Base-by-base conservation (phyloP, 2,329 filamentous ascomycete genomes). In the Botrytis byssoidea region DNA sequence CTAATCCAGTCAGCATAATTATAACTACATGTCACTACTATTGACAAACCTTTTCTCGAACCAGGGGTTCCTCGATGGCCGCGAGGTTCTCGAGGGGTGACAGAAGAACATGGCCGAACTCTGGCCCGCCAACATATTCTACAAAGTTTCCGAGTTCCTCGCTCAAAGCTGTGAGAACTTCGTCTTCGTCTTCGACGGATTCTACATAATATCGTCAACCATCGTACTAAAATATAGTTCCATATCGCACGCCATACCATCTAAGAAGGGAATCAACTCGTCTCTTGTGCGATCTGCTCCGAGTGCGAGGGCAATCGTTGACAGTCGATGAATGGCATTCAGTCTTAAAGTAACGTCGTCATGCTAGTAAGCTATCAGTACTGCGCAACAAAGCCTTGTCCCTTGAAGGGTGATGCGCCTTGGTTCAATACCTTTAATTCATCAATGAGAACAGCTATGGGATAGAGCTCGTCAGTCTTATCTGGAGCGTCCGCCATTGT, bases 361-460 rank as follows among this genome's bases (percentile, higher is more conserved):
- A 85, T 99, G 96, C 95, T 99, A 81, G 68, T 76, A 37, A 71
- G 75, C 70, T 67, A 74, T 79, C 73, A 77, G 77, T 74, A 75
- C 35, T 73, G 64, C 48, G 63, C 48, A 72, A 67, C 68, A 74
- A 67, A 60, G 64, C 71, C 57, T 37, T 74, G 48, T 12, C 40
- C 10, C 29, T 59, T 22, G 48, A 29, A 48, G 20, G 20, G 37
- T 18, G 64, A 64, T 71, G 72, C 67, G 71, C 65, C 35, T 35
- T 63, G 20, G 10, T 40, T 68, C 66, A 84, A 81, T 89, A 97
- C 95, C 93, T 98, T 99, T 82, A 99, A 89, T 90, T 99, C 96
- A 85, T 99, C 96, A 85, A 99, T 99, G 85, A 99, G 91, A 79
- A 99, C 96, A 82, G 97, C 96, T 88, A 99, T 99, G 83, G 96